Conservation (phyloP, 2,329 filamentous ascomycete genomes). For the Thermomyces lanuginosus region DNA sequence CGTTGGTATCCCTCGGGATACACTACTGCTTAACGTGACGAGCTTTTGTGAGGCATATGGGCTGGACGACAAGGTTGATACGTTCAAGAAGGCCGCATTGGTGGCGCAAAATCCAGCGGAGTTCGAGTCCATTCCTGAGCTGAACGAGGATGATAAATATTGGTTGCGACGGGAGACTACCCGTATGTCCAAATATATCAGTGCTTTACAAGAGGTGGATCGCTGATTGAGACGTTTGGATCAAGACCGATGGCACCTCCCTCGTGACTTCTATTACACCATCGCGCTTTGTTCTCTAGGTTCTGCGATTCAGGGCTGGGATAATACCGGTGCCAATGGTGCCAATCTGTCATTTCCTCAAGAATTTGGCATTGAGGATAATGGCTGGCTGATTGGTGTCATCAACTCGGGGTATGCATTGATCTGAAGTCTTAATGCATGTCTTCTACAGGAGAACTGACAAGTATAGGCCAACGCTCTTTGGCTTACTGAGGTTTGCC, state of each 20-base stretch:
- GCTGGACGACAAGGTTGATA: constrained; percentile 32
- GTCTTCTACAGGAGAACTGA: constrained; percentile 1
- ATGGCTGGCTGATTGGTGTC: constrained; percentile 47
- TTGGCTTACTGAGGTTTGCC: constrained; percentile 8
- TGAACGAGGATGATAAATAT: constrained; percentile 29
- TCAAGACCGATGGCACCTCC: constrained; percentile 8
- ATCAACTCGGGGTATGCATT: constrained; percentile 36
- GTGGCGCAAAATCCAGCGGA: constrained; percentile 35
- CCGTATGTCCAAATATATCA: constrained; percentile 30
- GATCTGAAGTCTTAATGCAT: constrained; percentile 6
- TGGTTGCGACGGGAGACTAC: constrained; percentile 29
- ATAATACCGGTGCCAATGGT: constrained; percentile 30
- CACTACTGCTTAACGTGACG: constrained; percentile 39
- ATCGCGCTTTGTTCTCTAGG: constrained; percentile 27
- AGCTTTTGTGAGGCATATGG: constrained; percentile 35
- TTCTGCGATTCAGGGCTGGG: constrained; percentile 30
- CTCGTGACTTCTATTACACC: constrained; percentile 7
- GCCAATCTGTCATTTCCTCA: constrained; percentile 28
- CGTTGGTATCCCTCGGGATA: constrained; percentile 34
- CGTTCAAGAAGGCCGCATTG: constrained; percentile 36
- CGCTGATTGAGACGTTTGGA: neutral
- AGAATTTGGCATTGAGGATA: constrained; percentile 22
- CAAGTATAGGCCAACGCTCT: constrained; percentile 5
- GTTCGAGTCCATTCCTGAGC: constrained; percentile 32
- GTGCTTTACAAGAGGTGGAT: neutral